Conservation (phyloP, 129 eudicot genomes). For the Saussurea involucrata region DNA sequence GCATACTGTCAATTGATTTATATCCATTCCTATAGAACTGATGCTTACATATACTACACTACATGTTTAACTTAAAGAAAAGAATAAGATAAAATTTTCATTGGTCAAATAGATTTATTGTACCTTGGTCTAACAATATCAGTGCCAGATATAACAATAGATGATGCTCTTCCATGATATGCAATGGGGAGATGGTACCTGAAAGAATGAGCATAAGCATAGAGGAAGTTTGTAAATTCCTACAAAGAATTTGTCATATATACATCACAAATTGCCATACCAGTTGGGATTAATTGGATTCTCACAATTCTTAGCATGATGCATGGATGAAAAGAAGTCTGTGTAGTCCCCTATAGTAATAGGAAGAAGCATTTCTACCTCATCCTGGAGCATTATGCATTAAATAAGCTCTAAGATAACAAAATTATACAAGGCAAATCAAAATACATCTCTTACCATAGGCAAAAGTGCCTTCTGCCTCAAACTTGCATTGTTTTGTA, state of each 20-base stretch:
- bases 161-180: constrained; percentile 97
- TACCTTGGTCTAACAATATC: constrained; percentile 88
- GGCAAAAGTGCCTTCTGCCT: constrained; percentile 77
- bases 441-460: constrained; percentile 39
- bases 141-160: constrained; percentile 89
- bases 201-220: constrained; percentile 18
- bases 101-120: neutral
- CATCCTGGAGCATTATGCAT: constrained; percentile 39
- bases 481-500: constrained; percentile 66
- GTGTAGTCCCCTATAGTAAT: constrained; percentile 87
- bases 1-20: neutral
- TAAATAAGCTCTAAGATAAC: constrained; percentile 16
- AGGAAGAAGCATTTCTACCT: constrained; percentile 92
- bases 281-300: constrained; percentile 74
- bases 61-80: neutral
- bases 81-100: neutral
- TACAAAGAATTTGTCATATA: neutral
- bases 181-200: constrained; percentile 97
- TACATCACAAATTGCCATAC: constrained; percentile 28
- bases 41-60: neutral
- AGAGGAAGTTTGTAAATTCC: constrained; percentile 14
- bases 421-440: neutral
- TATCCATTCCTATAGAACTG: neutral
- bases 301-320: constrained; percentile 96
- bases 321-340: constrained; percentile 86